Percentiles rank a stretch among this genome's conserved stretches.
Conservation (phyloP, 2,329 filamentous ascomycete species). For the Nothopassalora personata region DNA sequence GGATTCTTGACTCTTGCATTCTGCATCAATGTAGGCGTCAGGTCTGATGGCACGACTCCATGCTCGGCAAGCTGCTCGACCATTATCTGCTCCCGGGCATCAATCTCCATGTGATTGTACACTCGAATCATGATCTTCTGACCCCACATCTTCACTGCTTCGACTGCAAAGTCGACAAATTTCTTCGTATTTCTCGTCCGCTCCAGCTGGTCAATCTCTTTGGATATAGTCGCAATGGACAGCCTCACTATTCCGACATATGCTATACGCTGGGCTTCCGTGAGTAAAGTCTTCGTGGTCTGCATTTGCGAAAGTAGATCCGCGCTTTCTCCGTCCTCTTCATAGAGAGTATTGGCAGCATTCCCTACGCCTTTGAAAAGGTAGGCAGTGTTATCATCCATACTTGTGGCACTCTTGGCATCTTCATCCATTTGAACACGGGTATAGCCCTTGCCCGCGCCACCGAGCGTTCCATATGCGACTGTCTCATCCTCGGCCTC, state of each 20-base stretch:
- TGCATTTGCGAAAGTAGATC: constrained; percentile 88
- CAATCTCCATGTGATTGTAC: constrained; percentile 96
- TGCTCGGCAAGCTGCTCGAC: constrained; percentile 94
- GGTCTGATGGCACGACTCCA: constrained; percentile 76
- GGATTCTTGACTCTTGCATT: constrained; percentile 93
- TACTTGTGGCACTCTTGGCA: constrained; percentile 83
- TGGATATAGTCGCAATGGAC: constrained; percentile 71
- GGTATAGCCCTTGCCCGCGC: constrained; percentile 92
- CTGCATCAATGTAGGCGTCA: constrained; percentile 81
- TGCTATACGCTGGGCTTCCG: constrained; percentile 89
- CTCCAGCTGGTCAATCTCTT: constrained; percentile 59
- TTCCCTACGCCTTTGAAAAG: constrained; percentile 70
- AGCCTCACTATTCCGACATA: constrained; percentile 88
- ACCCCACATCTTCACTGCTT: constrained; percentile 88
- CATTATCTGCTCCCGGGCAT: constrained; percentile 88
- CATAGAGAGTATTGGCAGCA: constrained; percentile 53
- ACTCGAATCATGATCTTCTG: constrained; percentile 97
- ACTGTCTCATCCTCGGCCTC: constrained; percentile 64
- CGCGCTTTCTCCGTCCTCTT: constrained; percentile 64
- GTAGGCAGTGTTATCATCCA: constrained; percentile 96
- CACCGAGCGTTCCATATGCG: constrained; percentile 72
- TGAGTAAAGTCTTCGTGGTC: constrained; percentile 89
- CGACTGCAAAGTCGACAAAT: constrained; percentile 60
- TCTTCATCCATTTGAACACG: constrained; percentile 93
- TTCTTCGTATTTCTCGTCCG: constrained; percentile 66